A percentile compares a stretch with the other conserved stretches of the same genome.
Conservation (phyloP, 257 asterid genomes). For the Thymus quinquecostatus region DNA sequence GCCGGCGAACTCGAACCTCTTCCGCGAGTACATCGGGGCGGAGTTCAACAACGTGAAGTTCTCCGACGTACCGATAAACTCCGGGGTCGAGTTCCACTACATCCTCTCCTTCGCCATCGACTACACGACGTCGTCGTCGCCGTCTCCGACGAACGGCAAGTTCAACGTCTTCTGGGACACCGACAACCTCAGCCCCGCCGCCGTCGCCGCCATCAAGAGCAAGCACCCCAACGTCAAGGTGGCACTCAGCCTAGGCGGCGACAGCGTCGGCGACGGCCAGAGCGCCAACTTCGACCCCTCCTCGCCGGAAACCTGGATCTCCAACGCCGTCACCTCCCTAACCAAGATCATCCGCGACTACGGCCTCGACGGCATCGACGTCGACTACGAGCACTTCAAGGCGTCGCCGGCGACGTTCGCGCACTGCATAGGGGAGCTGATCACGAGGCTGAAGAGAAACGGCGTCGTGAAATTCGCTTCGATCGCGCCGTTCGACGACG, state of each 20-base stretch:
- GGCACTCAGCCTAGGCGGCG: constrained; percentile 80
- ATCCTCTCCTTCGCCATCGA: constrained; percentile 86
- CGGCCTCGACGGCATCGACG: constrained; percentile 67
- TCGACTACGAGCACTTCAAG: constrained; percentile 77
- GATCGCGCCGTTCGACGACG: constrained; percentile 76
- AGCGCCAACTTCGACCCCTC: constrained; percentile 61
- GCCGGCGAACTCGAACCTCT: constrained; percentile 49
- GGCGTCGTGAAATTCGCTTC: constrained; percentile 45
- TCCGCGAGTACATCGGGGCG: constrained; percentile 80
- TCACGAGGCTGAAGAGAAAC: constrained; percentile 50
- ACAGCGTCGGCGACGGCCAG: constrained; percentile 45
- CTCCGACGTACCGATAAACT: constrained; percentile 64
- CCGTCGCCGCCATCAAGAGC: constrained; percentile 53
- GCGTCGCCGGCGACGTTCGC: constrained; percentile 53
- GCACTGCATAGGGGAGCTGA: constrained; percentile 53
- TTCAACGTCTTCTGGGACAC: constrained; percentile 81
- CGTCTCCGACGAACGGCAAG: constrained; percentile 65
- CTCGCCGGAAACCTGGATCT: constrained; percentile 59
- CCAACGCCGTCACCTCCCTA: constrained; percentile 73
- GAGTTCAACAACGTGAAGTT: constrained; percentile 66
- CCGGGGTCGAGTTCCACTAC: constrained; percentile 76
- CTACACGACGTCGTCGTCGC: constrained; percentile 61
- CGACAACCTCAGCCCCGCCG: constrained; percentile 53
- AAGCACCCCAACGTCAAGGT: constrained; percentile 60
- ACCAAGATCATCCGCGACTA: constrained; percentile 53